phyloP scores from a whole-genome alignment of 371 early-diverging fungal species.

The Batkoa obscura region DNA sequence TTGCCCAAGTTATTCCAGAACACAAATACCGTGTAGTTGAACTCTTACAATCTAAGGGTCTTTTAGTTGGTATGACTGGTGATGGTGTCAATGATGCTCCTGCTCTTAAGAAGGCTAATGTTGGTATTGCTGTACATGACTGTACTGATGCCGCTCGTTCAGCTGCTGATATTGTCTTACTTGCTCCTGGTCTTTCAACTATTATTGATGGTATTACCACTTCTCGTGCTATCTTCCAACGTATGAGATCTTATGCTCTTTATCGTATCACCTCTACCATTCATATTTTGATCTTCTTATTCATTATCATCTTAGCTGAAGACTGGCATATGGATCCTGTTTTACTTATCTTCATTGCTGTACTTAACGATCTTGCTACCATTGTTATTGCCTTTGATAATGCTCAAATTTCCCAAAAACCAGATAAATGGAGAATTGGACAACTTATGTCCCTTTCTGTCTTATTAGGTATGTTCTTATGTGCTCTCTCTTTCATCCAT shows the following conservation, averaged over 20 bases:
- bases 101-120: constrained; percentile 62
- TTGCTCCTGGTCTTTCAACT: constrained; percentile 66
- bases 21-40: constrained; percentile 88
- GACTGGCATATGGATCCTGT: constrained; percentile 47
- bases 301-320: constrained; percentile 42
- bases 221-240: constrained; percentile 73
- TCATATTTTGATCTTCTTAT: constrained; percentile 78
- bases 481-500: constrained; percentile 46
- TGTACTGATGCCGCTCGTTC: constrained; percentile 82
- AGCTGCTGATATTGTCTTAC: constrained; percentile 76
- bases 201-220: constrained; percentile 63
- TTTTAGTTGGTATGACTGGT: constrained; percentile 72
- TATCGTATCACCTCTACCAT: constrained; percentile 78
- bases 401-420: constrained; percentile 48
- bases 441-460: constrained; percentile 57
- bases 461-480: constrained; percentile 39
- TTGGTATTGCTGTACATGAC: constrained; percentile 57
- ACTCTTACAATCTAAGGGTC: constrained; percentile 43
- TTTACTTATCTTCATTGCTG: constrained; percentile 54
- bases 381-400: constrained; percentile 73
- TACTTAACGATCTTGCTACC: constrained; percentile 68
- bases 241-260: constrained; percentile 74
- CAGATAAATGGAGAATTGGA: constrained; percentile 76
- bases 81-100: constrained; percentile 90
- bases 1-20: constrained; percentile 91